Base-by-base conservation (phyloP, 192 early-diverging fungal species). In the Backusella parvicylindrica region DNA sequence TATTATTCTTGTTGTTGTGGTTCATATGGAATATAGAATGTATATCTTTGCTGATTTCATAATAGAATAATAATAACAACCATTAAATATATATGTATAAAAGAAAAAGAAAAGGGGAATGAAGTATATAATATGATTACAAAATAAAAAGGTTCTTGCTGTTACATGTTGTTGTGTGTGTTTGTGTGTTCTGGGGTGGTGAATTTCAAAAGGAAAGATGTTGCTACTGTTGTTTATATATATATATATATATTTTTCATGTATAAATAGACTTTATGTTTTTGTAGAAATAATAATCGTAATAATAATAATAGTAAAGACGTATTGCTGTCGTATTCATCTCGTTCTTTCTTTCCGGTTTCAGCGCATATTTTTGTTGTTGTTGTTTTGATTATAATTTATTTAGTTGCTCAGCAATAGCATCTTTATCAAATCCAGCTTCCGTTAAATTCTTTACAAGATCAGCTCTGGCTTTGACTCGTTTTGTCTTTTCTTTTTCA, bases 381-480 rank as follows among this genome's bases (percentile, higher is more conserved):
- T 41, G 40, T 41, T 56, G 2, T 56, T 60, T 60, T 28, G 2
- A 12, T 70, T 70, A 70, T 43, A 47, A 31, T 41, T 23, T 70
- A 18, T 65, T 65, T 7, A 78, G 64, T 72, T 78, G 77, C 60
- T 78, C 66, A 32, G 70, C 64, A 65, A 78, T 78, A 35, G 72
- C 71, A 5, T 72, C 71, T 63, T 78, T 78, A 16, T 72, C 36
- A 53, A 78, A 78, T 18, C 77, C 77, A 31, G 77, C 77, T 53
- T 78, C 71, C 32, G 73, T 43, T 26, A 78, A 36, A 60, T 70
- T 77, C 68, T 77, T 81, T 31, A 77, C 75, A 26, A 81, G 64
- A 18, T 74, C 79, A 37, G 79, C 70, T 43, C 70, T 81, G 2
- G 79, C 75, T 33, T 78, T 78, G 26, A 78, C 72, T 35, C 77